A percentile compares a stretch with the other conserved stretches of the same genome.
phyloP scores from a whole-genome alignment of 306 rosid species.

The Betula pendula region DNA sequence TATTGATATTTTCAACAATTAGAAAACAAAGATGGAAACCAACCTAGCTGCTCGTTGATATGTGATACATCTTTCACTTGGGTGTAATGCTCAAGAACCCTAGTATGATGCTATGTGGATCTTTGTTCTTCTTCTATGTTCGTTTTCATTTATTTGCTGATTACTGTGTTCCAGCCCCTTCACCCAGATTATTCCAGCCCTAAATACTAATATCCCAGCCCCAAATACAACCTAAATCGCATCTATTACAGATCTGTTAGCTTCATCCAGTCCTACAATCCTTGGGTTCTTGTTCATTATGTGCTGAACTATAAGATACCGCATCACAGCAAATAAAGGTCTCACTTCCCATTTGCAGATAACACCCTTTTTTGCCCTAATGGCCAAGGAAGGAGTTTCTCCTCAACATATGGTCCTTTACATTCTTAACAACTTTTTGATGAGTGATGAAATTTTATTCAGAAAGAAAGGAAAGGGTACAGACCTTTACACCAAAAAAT shows the following conservation, averaged over 20 bases:
- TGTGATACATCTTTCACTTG: neutral
- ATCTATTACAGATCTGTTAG: neutral
- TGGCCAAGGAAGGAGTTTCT: neutral
- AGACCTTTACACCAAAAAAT: too few relatives aligned
- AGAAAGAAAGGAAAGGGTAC: neutral
- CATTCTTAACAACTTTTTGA: neutral
- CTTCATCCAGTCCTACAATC: too few relatives aligned
- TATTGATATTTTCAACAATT: neutral
- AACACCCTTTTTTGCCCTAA: neutral
- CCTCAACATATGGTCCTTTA: neutral
- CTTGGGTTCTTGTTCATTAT: neutral
- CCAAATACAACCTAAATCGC: neutral
- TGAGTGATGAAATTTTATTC: too few relatives aligned
- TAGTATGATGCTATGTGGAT: neutral
- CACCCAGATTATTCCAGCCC: neutral
- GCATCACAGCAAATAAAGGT: neutral
- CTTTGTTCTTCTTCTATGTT: neutral
- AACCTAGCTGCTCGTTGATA: neutral
- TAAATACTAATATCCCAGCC: neutral
- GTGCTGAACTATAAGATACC: neutral
- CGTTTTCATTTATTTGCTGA: neutral
- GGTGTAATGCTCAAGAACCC: neutral
- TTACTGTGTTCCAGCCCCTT: neutral
- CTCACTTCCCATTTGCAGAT: neutral
- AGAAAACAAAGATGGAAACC: neutral